These are phyloP conservation scores for Sporisorium exsertum DNA, from an alignment of 1,284 basidiomycete species.

Conservation along the genomic window DNA sequence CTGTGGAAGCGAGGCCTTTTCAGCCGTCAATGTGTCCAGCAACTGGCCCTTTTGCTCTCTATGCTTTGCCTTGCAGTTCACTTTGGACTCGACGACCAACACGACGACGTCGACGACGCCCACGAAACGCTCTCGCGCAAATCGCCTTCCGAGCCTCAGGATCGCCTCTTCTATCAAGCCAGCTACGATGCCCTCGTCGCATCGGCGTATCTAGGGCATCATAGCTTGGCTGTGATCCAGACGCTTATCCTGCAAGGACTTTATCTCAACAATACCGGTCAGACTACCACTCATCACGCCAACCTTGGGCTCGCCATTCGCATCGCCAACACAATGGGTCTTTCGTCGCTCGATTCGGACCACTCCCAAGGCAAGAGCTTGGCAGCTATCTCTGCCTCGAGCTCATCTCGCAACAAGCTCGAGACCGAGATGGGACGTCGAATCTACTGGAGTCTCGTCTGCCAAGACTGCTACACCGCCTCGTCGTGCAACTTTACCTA, in stretches of 20 bases:
- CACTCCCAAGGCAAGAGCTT: neutral
- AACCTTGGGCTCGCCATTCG: conserved; percentile 6
- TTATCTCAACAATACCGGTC: conserved; percentile 5
- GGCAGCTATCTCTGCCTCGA: neutral
- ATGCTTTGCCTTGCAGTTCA: conserved; percentile 4
- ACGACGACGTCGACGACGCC: neutral
- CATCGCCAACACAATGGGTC: conserved; percentile 4
- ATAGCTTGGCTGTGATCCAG: conserved; percentile 4
- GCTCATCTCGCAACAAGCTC: neutral
- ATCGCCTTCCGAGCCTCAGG: neutral
- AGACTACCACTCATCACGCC: conserved; percentile 3
- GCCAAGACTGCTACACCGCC: conserved; percentile 7
- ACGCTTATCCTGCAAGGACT: conserved; percentile 1
- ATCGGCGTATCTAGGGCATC: neutral
- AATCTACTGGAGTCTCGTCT: conserved; percentile 2
- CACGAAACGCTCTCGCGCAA: neutral
- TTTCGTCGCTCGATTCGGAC: neutral
- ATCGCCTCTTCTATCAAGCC: conserved; percentile 5
- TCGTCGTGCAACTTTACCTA: conserved; percentile 7
- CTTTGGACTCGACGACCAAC: conserved; percentile 6
- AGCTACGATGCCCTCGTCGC: conserved; percentile 8
- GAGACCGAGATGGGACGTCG: conserved; percentile 3
- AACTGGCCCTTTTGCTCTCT: conserved; percentile 1
- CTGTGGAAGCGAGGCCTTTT: neutral
- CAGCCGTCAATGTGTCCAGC: neutral